These are phyloP conservation scores for Podaxis rugospora DNA, from an alignment of 768 basidiomycete species.

Conservation along the genomic window DNA sequence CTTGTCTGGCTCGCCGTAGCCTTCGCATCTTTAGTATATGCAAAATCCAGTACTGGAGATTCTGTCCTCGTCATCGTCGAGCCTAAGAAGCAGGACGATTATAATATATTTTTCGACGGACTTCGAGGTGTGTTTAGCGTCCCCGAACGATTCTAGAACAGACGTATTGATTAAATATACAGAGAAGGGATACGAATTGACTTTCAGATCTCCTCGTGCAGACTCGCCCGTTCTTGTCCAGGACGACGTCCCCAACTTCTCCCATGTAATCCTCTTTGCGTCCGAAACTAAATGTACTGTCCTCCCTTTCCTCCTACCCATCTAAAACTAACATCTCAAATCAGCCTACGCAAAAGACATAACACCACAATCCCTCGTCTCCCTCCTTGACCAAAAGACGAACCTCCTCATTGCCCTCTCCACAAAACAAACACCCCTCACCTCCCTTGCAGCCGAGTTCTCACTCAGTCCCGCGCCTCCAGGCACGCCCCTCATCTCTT, in stretches of 20 bases:
- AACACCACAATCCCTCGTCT: constrained; percentile 75
- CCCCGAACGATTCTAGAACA: not conserved
- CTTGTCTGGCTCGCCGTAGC: constrained; percentile 29
- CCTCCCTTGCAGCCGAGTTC: constrained; percentile 86
- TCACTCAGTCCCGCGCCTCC: constrained; percentile 85
- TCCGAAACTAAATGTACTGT: constrained; percentile 80
- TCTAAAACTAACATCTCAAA: not conserved
- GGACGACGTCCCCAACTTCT: constrained; percentile 71
- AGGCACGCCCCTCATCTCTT: constrained; percentile 77
- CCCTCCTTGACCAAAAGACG: constrained; percentile 61
- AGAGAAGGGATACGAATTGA: constrained; percentile 85
- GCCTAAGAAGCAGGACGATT: constrained; percentile 62
- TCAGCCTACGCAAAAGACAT: constrained; percentile 70
- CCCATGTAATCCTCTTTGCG: constrained; percentile 84
- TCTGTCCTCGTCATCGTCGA: constrained; percentile 86
- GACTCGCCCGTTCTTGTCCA: constrained; percentile 59
- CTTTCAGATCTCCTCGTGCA: constrained; percentile 82
- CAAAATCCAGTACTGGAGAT: constrained; percentile 77
- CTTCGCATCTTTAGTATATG: constrained; percentile 31
- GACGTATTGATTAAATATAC: constrained; percentile 2
- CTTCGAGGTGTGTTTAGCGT: constrained; percentile 53
- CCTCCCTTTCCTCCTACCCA: not conserved
- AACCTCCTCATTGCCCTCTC: constrained; percentile 86
- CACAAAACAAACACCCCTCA: constrained; percentile 66
- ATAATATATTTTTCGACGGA: constrained; percentile 77